Evolutionary conservation across 768 basidiomycete genomes (phyloP).

Genomic region (Suillus subaureus): DNA sequence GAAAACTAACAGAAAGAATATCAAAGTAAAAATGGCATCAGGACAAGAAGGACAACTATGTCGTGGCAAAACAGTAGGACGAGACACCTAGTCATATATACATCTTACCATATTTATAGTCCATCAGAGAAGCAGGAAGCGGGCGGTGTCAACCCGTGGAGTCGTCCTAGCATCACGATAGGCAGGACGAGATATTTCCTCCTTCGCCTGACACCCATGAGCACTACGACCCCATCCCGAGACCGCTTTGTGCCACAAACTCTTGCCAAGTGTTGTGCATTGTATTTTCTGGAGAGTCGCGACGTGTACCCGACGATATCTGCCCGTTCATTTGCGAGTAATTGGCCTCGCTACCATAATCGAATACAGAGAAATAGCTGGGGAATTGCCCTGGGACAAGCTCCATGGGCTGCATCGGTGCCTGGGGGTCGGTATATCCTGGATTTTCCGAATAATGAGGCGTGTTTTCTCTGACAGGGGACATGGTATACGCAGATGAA

Average conservation of each 20-base stretch:
- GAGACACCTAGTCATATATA: slow-evolving; percentile 14
- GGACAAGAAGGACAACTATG: slow-evolving; percentile 7
- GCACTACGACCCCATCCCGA: slow-evolving; percentile 16
- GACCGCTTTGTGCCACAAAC: slow-evolving; percentile 46
- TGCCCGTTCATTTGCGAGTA: slow-evolving; percentile 43
- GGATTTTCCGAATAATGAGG: slow-evolving; percentile 21
- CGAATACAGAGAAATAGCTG: slow-evolving; percentile 76
- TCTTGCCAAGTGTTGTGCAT: slow-evolving; percentile 68
- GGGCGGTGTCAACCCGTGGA: not conserved
- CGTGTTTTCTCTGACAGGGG: slow-evolving; percentile 24
- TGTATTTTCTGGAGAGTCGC: slow-evolving; percentile 57
- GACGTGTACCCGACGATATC: slow-evolving; percentile 29
- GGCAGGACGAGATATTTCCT: slow-evolving; percentile 8
- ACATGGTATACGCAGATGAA: slow-evolving; percentile 25
- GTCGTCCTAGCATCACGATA: not conserved
- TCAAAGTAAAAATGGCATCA: slow-evolving; percentile 22
- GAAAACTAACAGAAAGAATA: slow-evolving; percentile 8
- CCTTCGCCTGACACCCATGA: slow-evolving; percentile 4
- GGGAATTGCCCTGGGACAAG: slow-evolving; percentile 48
- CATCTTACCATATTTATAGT: slow-evolving; percentile 3
- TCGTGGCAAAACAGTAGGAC: slow-evolving; percentile 11
- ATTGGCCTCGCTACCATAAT: slow-evolving; percentile 48
- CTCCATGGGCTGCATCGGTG: slow-evolving; percentile 34
- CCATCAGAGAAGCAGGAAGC: slow-evolving; percentile 16
- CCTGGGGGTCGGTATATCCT: slow-evolving; percentile 16